phyloP scores from a whole-genome alignment of 805 yeast genomes.

The Candida nonsorbophila region DNA sequence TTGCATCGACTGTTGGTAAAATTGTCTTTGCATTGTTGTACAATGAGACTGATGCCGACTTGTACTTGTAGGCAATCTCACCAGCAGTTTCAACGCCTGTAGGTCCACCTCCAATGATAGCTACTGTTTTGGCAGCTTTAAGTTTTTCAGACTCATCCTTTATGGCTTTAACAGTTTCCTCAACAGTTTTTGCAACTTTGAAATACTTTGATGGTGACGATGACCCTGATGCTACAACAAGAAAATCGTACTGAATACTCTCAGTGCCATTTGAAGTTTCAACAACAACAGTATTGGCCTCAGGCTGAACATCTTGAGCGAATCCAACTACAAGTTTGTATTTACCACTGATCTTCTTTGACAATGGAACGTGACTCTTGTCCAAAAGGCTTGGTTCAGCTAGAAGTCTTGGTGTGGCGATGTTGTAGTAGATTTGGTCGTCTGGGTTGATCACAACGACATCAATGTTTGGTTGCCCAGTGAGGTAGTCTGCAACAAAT shows the following conservation, averaged over 20 bases:
- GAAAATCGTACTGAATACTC: slow-evolving; percentile 19
- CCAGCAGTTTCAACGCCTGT: slow-evolving; percentile 36
- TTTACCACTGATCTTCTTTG: slow-evolving; percentile 9
- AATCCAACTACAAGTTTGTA: slow-evolving; percentile 16
- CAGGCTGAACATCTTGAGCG: slow-evolving; percentile 21
- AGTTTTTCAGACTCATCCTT: slow-evolving; percentile 10
- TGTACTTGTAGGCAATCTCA: slow-evolving; percentile 21
- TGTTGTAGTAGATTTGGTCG: slow-evolving; percentile 16
- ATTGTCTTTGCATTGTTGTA: slow-evolving; percentile 20
- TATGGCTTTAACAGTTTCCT: slow-evolving; percentile 11
- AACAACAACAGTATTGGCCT: slow-evolving; percentile 12
- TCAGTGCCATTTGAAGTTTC: slow-evolving; percentile 5
- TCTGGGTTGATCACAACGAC: slow-evolving; percentile 15
- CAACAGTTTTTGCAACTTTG: slow-evolving; percentile 17
- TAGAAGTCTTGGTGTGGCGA: slow-evolving; percentile 28
- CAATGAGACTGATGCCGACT: slow-evolving; percentile 15
- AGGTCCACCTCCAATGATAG: slow-evolving; percentile 36
- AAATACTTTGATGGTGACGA: slow-evolving; percentile 14
- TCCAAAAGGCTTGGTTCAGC: slow-evolving; percentile 16
- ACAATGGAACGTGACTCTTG: slow-evolving; percentile 13
- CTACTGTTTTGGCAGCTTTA: slow-evolving; percentile 20
- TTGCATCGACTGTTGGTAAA: slow-evolving; percentile 10
- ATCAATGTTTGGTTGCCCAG: too few species aligned
- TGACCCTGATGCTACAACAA: slow-evolving; percentile 33
- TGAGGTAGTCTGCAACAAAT: too few species aligned